Conservation (phyloP, 345 rosid species). For the Salix brachista region DNA sequence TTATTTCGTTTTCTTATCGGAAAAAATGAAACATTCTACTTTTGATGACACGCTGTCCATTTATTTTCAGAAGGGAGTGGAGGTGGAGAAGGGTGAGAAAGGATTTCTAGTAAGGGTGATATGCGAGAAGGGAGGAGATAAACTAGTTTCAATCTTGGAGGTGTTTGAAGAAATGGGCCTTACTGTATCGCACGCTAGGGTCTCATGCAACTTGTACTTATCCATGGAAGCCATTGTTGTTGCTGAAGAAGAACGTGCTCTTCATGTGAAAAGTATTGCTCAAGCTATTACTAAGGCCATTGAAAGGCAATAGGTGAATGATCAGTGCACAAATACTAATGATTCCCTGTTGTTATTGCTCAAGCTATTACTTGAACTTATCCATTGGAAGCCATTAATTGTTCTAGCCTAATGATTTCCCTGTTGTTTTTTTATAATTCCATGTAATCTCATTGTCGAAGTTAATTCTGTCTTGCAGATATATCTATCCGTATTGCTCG, state of each 20-base stretch:
- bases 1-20: background rate
- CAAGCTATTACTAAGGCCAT: conserved; percentile 47
- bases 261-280: conserved; percentile 37
- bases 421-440: background rate
- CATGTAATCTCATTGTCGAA: background rate
- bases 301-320: conserved; percentile 17
- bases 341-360: background rate
- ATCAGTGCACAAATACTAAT: no score
- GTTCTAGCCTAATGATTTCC: background rate
- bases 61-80: conserved; percentile 41
- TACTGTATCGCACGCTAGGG: conserved; percentile 51
- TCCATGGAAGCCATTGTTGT: conserved; percentile 66
- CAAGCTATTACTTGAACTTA: no score
- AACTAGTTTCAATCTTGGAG: conserved; percentile 53
- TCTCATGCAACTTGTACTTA: conserved; percentile 42
- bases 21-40: background rate
- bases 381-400: no score
- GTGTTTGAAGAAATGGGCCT: conserved; percentile 70
- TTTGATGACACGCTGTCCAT: background rate
- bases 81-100: conserved; percentile 56
- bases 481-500: background rate
- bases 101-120: conserved; percentile 41
- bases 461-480: background rate
- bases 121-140: conserved; percentile 42
- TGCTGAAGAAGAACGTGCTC: conserved; percentile 36